These are phyloP conservation scores for Penstemon davidsonii DNA, from an alignment of 257 asterid species.

Conservation along the genomic window DNA sequence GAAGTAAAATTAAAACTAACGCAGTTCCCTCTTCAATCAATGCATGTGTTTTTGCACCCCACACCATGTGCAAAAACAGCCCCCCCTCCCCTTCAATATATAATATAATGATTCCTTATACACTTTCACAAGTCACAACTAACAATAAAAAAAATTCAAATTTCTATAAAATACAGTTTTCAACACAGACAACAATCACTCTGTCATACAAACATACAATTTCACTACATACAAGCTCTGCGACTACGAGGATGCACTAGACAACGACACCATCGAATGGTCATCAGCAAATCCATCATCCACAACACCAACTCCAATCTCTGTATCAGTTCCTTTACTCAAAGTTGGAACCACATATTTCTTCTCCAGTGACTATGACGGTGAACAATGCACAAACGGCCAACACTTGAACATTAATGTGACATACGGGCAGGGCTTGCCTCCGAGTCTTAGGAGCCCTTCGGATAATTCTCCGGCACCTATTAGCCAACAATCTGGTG, in stretches of 20 bases:
- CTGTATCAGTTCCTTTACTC: slow-evolving; percentile 59
- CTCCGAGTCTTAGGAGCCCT: slow-evolving; percentile 45
- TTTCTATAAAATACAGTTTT: slow-evolving; percentile 52
- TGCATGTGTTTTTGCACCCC: too few relatives aligned
- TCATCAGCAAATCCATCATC: slow-evolving; percentile 59
- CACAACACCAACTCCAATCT: slow-evolving; percentile 39
- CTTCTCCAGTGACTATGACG: slow-evolving; percentile 85
- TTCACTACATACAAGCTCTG: slow-evolving; percentile 57
- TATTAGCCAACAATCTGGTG: slow-evolving; percentile 46
- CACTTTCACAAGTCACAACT: too few relatives aligned
- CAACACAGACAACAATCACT: slow-evolving; percentile 83
- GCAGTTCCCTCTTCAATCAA: too few relatives aligned
- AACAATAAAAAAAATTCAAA: neutral
- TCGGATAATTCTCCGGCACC: slow-evolving; percentile 53
- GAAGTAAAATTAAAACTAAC: too few relatives aligned
- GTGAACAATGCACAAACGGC: slow-evolving; percentile 78
- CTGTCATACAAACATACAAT: slow-evolving; percentile 79
- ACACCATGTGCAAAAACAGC: too few relatives aligned
- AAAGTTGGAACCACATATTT: slow-evolving; percentile 58
- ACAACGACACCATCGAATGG: slow-evolving; percentile 74
- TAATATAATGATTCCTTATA: too few relatives aligned
- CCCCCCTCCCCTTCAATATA: too few relatives aligned
- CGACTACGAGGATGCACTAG: slow-evolving; percentile 42
- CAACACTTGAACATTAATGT: slow-evolving; percentile 62
- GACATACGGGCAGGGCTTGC: slow-evolving; percentile 65